Evolutionary conservation across 2,329 filamentous ascomycete species (phyloP).

Genomic region (Macrophomina pseudophaseolina): DNA sequence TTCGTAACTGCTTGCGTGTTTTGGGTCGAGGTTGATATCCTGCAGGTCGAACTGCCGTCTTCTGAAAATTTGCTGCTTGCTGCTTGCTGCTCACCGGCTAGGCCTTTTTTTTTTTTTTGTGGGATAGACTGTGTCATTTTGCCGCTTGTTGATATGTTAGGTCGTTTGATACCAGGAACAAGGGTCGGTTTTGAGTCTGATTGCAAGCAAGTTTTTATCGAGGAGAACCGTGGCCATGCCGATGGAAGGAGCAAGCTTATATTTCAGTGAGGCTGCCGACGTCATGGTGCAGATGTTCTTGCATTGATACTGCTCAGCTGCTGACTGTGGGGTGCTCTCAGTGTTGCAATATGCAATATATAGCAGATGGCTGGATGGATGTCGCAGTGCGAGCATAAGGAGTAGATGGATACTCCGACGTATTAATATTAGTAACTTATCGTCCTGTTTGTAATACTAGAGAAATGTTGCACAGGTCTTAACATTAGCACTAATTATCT

Average conservation of each 20-base stretch:
- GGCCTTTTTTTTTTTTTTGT: background rate
- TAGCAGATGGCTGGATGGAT: too few species aligned
- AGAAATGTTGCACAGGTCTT: too few species aligned
- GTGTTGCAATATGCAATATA: too few species aligned
- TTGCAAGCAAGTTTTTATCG: background rate
- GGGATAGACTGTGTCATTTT: background rate
- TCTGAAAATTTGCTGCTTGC: background rate
- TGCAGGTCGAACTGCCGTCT: background rate
- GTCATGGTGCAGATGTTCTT: background rate
- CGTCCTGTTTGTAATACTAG: too few species aligned
- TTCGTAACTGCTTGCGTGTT: background rate
- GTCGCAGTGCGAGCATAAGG: too few species aligned
- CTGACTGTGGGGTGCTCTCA: too few species aligned
- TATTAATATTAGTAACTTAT: too few species aligned
- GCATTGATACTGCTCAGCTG: background rate
- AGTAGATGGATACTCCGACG: too few species aligned
- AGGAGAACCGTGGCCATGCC: background rate
- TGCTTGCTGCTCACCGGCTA: background rate
- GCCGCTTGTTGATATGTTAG: background rate
- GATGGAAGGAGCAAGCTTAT: too few species aligned
- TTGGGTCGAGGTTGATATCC: background rate
- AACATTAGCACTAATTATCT: too few species aligned
- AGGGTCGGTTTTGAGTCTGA: background rate
- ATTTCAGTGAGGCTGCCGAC: too few species aligned
- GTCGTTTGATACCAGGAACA: slow-evolving; percentile 3